These are phyloP conservation scores for Lactarius hatsudake DNA, from an alignment of 768 basidiomycete species.

Conservation along the genomic window DNA sequence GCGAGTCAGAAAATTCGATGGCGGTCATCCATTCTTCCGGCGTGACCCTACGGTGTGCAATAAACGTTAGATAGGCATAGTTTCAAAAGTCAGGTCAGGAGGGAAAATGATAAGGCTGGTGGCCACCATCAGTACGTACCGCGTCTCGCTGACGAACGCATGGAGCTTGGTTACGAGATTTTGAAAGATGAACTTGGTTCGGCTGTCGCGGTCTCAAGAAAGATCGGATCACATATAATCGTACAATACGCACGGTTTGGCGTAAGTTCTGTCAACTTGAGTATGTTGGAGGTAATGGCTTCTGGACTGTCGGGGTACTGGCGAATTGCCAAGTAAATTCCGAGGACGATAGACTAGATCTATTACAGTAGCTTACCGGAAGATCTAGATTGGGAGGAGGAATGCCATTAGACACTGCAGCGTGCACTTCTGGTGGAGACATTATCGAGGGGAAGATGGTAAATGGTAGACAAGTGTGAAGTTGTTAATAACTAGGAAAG, in stretches of 20 bases:
- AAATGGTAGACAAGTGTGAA: not conserved
- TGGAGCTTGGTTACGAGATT: conserved; percentile 67
- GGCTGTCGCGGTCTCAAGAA: conserved; percentile 33
- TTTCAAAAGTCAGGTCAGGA: not conserved
- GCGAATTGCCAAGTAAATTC: not conserved
- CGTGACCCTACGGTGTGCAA: conserved; percentile 46
- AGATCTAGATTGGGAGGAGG: conserved; percentile 39
- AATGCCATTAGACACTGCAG: conserved; percentile 39
- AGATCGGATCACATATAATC: not conserved
- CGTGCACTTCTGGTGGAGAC: conserved; percentile 11
- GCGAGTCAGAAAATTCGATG: conserved; percentile 73
- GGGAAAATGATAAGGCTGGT: not conserved
- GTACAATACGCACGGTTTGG: conserved; percentile 38
- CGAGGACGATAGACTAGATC: not conserved
- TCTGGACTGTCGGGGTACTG: conserved; percentile 51
- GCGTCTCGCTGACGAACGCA: conserved; percentile 68
- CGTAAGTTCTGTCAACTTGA: conserved; percentile 39
- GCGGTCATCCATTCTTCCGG: conserved; percentile 85
- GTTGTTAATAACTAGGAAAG: too few species aligned
- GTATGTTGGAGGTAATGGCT: conserved; percentile 47
- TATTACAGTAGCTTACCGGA: conserved; percentile 34
- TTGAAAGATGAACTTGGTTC: conserved; percentile 47
- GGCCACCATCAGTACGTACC: conserved; percentile 35
- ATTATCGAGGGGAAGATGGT: not conserved
- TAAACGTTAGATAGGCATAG: not conserved